Evolutionary conservation across 1,284 basidiomycete genomes (phyloP).

Genomic region (Sanghuangporus sanghuang): DNA sequence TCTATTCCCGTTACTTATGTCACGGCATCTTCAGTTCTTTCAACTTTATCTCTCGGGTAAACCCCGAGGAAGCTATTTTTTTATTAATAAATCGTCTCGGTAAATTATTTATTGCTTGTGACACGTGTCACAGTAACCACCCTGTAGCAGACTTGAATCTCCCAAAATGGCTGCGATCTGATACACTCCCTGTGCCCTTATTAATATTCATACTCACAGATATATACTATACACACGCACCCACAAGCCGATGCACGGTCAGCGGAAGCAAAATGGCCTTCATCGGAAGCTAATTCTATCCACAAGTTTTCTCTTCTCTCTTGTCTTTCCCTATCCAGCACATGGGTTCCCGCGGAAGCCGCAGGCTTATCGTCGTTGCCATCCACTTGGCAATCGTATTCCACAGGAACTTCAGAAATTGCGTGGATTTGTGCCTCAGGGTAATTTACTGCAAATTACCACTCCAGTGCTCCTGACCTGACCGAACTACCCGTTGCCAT

Average conservation of each 20-base stretch:
- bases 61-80: neutral
- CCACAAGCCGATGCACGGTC: neutral
- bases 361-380: neutral
- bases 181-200: neutral
- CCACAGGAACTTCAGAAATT: neutral
- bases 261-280: neutral
- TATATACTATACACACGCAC: neutral
- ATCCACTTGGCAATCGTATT: neutral
- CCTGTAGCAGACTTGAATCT: neutral
- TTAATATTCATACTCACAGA: neutral
- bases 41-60: neutral
- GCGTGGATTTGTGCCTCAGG: neutral
- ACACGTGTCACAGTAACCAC: neutral
- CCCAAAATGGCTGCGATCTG: neutral
- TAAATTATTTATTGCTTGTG: neutral
- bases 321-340: neutral
- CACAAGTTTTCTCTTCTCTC: neutral
- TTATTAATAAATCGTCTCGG: neutral
- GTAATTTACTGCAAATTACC: neutral
- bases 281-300: neutral
- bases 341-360: neutral
- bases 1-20: neutral
- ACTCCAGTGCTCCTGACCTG: neutral
- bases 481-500: neutral
- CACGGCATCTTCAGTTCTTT: neutral